Percentiles rank a stretch among this genome's conserved stretches.
Conservation (phyloP, 2,329 filamentous ascomycete genomes). For the Emericellopsis atlantica region DNA sequence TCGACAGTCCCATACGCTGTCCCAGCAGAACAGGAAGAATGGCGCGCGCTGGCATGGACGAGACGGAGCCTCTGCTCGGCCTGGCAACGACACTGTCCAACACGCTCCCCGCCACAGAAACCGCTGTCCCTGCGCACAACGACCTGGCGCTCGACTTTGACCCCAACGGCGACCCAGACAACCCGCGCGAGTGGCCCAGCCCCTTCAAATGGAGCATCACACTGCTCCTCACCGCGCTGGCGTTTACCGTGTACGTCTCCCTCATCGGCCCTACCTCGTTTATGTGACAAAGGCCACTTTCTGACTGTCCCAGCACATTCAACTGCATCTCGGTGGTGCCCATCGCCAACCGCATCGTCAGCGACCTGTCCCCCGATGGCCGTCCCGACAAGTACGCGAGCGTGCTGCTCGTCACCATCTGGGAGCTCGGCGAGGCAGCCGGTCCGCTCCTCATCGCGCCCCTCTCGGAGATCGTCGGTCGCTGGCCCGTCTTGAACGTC, state of each 20-base stretch:
- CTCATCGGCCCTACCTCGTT: no score
- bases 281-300: no score
- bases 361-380: slow-evolving; percentile 22
- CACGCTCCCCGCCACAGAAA: no score
- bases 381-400: slow-evolving; percentile 29
- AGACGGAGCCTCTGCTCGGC: slow-evolving; percentile 2
- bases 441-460: slow-evolving; percentile 50
- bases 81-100: background rate
- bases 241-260: slow-evolving; percentile 38
- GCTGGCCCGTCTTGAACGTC: slow-evolving; percentile 38
- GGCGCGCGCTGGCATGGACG: background rate
- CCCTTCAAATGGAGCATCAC: slow-evolving; percentile 41
- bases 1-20: no score
- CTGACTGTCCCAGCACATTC: slow-evolving; percentile 30
- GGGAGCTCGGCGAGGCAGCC: slow-evolving; percentile 54
- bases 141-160: slow-evolving; percentile 1
- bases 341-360: slow-evolving; percentile 35
- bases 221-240: slow-evolving; percentile 36
- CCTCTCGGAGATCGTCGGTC: slow-evolving; percentile 46
- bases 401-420: slow-evolving; percentile 56
- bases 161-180: slow-evolving; percentile 13
- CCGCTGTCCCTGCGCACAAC: background rate
- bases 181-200: slow-evolving; percentile 39
- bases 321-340: slow-evolving; percentile 44
- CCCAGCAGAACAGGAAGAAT: background rate